A percentile compares a stretch with the other conserved stretches of the same genome.
phyloP scores from a whole-genome alignment of 2,329 filamentous ascomycete species.

The Colletotrichum sp. region DNA sequence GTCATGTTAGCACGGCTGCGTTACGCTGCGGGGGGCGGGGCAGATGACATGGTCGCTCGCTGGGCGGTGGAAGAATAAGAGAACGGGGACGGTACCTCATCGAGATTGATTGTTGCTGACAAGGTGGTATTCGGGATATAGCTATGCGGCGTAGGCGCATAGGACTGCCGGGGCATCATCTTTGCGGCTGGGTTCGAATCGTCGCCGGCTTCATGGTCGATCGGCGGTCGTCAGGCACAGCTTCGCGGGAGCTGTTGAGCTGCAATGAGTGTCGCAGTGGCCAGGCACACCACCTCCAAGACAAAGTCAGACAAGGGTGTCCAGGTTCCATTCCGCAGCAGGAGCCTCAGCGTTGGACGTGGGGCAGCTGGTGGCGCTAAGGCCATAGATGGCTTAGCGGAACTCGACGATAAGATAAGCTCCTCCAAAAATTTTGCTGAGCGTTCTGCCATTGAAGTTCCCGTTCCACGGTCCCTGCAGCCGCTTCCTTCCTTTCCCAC shows the following conservation, averaged over 20 bases:
- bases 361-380: not conserved
- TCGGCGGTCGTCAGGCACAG: not conserved
- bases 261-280: not conserved
- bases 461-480: slow-evolving; percentile 13
- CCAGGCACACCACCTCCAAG: not conserved
- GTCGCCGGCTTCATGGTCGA: slow-evolving; percentile 15
- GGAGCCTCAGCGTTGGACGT: not conserved
- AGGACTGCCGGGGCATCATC: slow-evolving; percentile 70
- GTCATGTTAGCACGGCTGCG: slow-evolving; percentile 4
- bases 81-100: slow-evolving; percentile 69
- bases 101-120: slow-evolving; percentile 89
- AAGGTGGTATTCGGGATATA: slow-evolving; percentile 86
- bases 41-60: slow-evolving; percentile 12
- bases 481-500: not conserved
- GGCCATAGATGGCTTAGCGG: not conserved
- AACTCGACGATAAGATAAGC: slow-evolving; percentile 4
- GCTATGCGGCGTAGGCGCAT: slow-evolving; percentile 89
- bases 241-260: slow-evolving; percentile 7
- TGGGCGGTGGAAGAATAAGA: not conserved
- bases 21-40: slow-evolving; percentile 41
- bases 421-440: slow-evolving; percentile 24
- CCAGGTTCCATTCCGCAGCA: not conserved
- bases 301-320: slow-evolving; percentile 4
- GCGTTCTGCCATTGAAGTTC: slow-evolving; percentile 6
- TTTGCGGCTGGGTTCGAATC: slow-evolving; percentile 26